Evolutionary conservation across 2,329 filamentous ascomycete genomes (phyloP), one percentile per base, ranked within the genome.

Genomic region (Neofusicoccum umdonicola): DNA sequence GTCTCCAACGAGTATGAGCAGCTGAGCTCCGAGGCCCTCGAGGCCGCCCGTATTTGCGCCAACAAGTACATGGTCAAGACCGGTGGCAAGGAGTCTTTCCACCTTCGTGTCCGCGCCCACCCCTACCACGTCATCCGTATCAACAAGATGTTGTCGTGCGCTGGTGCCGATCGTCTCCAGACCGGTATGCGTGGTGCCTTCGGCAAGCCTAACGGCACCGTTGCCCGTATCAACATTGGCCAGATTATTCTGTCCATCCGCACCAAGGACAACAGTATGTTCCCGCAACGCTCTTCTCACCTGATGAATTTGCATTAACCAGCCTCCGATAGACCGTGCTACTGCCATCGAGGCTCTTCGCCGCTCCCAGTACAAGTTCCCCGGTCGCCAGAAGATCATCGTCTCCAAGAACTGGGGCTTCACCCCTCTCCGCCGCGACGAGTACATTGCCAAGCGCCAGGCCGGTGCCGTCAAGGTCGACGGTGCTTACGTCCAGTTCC

Each of bases 61-160:
- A 99, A 99, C 92, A 98, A 98, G 92, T 89, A 89, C 82, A 83
- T 89, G 72, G 87, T 89, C 79, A 89, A 89, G 83, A 81, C 84
- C 73, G 83, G 84, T 76, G 87, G 87, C 80, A 89, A 89, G 82
- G 87, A 89, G 85, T 84, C 85, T 81, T 89, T 89, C 86, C 87
- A 89, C 80, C 79, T 89, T 69, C 87, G 87, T 72, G 85, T 89
- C 77, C 87, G 95, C 80, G 93, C 93, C 79, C 95, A 99, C 88
- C 95, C 95, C 73, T 99, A 92, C 92, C 95, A 99, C 88, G 95
- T 99, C 85, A 91, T 99, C 88, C 95, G 95, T 85, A 99, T 99
- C 93, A 99, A 99, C 93, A 99, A 99, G 91, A 99, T 99, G 95
- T 94, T 99, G 92, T 98, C 95, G 81, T 99, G 95, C 84, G 95